Evolutionary conservation across 495 filamentous ascomycete genomes (phyloP), one percentile per base, ranked within the genome.

Genomic region (Barbatosphaeria neglecta): DNA sequence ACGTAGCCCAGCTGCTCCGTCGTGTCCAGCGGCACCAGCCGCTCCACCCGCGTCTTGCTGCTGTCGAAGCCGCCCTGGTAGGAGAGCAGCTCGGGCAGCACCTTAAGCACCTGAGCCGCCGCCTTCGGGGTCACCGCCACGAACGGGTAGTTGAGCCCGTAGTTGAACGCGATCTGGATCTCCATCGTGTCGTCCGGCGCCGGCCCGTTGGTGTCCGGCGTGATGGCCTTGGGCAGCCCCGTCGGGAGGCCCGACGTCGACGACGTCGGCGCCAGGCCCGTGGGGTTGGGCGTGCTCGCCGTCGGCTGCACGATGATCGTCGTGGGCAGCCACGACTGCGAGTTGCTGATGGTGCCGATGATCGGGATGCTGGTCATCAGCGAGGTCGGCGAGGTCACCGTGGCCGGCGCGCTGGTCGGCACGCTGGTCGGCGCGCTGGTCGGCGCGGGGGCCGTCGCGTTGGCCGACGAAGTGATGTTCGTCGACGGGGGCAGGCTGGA

Each of bases 101-200:
- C 86, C 25, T 78, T 55, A 73, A 96, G 96, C 57, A 98, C 88
- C 65, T 97, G 93, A 20, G 79, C 78, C 9, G 85, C 82, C 19
- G 88, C 83, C 50, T 82, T 67, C 13, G 74, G 61, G 27, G 80
- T 78, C 2, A 64, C 66, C 19, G 83, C 84, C 23, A 98, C 85
- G 57, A 90, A 94, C 6, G 67, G 63, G 62, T 92, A 98, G 58
- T 93, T 89, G 49, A 93, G 76, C 4, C 73, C 68, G 54, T 80
- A 80, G 22, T 77, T 66, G 73, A 96, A 95, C 11, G 87, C 93
- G 47, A 98, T 71, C 55, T 95, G 87, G 50, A 95, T 80, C 51
- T 88, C 59, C 17, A 49, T 61, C 1, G 75, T 77, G 53, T 84
- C 84, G 2, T 65, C 57, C 2, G 90, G 87, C 35, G 64, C 59